These are phyloP conservation scores for Fusarium irregulare DNA, from an alignment of 2,329 filamentous ascomycete species.

Conservation along the genomic window DNA sequence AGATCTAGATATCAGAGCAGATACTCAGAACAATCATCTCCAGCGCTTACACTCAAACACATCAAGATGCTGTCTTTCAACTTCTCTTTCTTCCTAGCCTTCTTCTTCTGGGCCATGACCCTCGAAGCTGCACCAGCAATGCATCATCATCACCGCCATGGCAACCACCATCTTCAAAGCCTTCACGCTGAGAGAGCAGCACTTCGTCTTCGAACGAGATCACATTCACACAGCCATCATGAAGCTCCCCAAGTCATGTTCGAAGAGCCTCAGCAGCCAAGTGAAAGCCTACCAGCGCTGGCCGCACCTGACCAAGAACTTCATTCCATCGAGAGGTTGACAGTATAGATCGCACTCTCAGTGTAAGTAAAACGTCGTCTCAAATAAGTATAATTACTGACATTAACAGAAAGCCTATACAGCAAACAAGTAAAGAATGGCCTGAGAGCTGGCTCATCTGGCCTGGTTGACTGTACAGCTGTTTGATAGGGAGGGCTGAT, in stretches of 20 bases:
- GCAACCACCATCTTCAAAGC: conserved; percentile 30
- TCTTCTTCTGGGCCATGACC: conserved; percentile 41
- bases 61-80: conserved; percentile 36
- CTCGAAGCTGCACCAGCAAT: conserved; percentile 44
- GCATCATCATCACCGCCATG: conserved; percentile 39
- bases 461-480: not conserved
- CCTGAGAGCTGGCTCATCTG: conserved; percentile 26
- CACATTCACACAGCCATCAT: conserved; percentile 5
- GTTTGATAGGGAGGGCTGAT: not conserved
- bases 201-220: conserved; percentile 38
- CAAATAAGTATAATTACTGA: not conserved
- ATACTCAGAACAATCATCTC: conserved; percentile 1
- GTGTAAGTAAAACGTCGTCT: not conserved
- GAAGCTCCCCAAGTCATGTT: conserved; percentile 9
- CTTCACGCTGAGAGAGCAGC: conserved; percentile 52
- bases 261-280: conserved; percentile 22
- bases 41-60: not conserved
- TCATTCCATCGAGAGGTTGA: conserved; percentile 4
- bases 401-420: not conserved
- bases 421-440: not conserved
- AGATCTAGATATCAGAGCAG: conserved; percentile 10
- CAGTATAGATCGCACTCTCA: conserved; percentile 3
- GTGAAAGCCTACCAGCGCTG: conserved; percentile 15
- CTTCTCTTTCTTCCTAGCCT: conserved; percentile 31
- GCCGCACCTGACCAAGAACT: not conserved